phyloP scores from a whole-genome alignment of 1,284 basidiomycete species.

The Apiotrichum veenhuisii region DNA sequence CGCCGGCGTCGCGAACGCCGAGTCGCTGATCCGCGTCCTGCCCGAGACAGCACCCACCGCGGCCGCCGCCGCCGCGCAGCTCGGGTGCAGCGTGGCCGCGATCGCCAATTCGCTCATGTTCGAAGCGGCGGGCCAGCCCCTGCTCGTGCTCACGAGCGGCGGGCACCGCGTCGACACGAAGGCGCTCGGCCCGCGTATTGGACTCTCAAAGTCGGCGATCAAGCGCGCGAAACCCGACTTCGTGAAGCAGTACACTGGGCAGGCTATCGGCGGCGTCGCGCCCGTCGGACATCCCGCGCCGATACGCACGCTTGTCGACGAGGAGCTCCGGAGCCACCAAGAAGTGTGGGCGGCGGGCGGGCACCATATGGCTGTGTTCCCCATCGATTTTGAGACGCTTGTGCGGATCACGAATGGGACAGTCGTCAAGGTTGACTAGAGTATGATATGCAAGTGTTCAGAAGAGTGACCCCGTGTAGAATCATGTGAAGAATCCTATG shows the following conservation, averaged over 20 bases:
- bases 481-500: too few species aligned
- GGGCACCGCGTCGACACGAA: conserved; percentile 14
- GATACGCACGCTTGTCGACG: conserved; percentile 12
- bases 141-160: conserved; percentile 13
- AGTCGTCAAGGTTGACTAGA: conserved; percentile 16
- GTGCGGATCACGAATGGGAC: conserved; percentile 5
- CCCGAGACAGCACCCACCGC: conserved; percentile 10
- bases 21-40: conserved; percentile 6
- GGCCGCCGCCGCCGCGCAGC: conserved; percentile 9
- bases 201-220: conserved; percentile 6
- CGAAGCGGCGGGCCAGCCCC: background rate
- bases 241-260: conserved; percentile 7
- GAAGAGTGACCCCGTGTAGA: too few species aligned
- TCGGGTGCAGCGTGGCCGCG: conserved; percentile 8
- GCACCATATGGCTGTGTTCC: conserved; percentile 12
- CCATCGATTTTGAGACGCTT: conserved; percentile 3
- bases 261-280: conserved; percentile 16
- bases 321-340: conserved; percentile 1
- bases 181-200: conserved; percentile 5
- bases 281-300: conserved; percentile 6
- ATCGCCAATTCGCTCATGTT: conserved; percentile 22
- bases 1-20: background rate
- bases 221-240: conserved; percentile 13
- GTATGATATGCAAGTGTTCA: background rate
- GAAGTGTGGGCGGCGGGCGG: conserved; percentile 14